Conservation (phyloP, 805 yeast species). For the Millerozyma acaciae region DNA sequence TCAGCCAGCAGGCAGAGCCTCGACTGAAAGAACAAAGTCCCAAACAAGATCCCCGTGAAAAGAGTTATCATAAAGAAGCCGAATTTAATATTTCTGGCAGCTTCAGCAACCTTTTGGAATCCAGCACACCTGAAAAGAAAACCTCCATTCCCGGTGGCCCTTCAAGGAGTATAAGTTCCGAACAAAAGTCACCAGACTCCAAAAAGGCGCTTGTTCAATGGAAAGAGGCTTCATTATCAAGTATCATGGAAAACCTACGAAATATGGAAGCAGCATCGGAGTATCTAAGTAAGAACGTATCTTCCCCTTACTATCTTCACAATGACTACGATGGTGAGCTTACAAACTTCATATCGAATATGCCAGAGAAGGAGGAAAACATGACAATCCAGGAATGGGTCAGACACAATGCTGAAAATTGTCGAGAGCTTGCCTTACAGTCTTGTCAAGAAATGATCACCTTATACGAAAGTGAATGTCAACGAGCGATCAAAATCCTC, state of each 20-base stretch:
- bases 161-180: no score
- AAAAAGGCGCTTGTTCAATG: not conserved
- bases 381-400: constrained; percentile 76
- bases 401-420: constrained; percentile 49
- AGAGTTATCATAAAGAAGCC: no score
- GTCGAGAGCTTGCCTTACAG: constrained; percentile 44
- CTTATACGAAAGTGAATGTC: constrained; percentile 46
- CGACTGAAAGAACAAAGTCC: no score
- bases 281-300: constrained; percentile 29
- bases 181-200: no score
- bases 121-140: constrained; percentile 13
- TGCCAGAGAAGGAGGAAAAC: constrained; percentile 66
- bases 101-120: constrained; percentile 10
- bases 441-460: constrained; percentile 46
- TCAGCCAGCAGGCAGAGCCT: no score
- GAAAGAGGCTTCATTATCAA: constrained; percentile 2
- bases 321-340: constrained; percentile 66
- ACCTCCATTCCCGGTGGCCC: not conserved
- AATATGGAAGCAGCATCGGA: constrained; percentile 34
- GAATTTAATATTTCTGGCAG: constrained; percentile 11
- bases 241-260: constrained; percentile 10
- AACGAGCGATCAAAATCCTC: constrained; percentile 44
- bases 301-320: constrained; percentile 40
- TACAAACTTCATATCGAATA: constrained; percentile 58
- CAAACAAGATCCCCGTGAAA: no score